phyloP scores from a whole-genome alignment of 495 filamentous ascomycete species.

The Elasticomyces elasticus region DNA sequence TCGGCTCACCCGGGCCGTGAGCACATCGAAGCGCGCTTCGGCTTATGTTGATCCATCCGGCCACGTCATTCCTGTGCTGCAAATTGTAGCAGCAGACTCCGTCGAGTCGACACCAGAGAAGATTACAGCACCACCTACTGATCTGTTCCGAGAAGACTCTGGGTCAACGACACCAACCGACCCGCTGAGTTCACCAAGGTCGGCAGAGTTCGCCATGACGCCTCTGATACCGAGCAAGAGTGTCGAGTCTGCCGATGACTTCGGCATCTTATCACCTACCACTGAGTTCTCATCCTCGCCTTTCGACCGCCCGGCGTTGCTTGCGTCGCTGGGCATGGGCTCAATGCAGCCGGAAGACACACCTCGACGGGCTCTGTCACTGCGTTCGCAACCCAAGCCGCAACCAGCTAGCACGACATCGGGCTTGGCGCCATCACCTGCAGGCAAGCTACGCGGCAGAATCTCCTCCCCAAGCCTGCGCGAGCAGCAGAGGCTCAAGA shows the following conservation, averaged over 20 bases:
- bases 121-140: background rate
- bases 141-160: background rate
- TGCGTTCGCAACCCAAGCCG: conserved; percentile 1
- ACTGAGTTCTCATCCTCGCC: conserved; percentile 23
- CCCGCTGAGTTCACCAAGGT: conserved; percentile 11
- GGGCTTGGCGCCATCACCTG: conserved; percentile 3
- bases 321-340: conserved; percentile 20
- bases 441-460: conserved; percentile 23
- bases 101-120: background rate
- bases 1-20: conserved; percentile 8
- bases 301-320: conserved; percentile 20
- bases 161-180: conserved; percentile 14
- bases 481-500: conserved; percentile 29
- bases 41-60: conserved; percentile 23
- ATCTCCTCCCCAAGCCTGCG: conserved; percentile 31
- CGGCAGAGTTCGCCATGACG: conserved; percentile 31
- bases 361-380: conserved; percentile 7
- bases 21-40: conserved; percentile 14
- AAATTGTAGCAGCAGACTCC: conserved; percentile 6
- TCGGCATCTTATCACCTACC: conserved; percentile 28
- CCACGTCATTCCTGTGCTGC: conserved; percentile 17
- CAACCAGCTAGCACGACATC: background rate
- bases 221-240: conserved; percentile 17
- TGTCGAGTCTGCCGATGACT: conserved; percentile 21
- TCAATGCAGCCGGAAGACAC: conserved; percentile 8